Base-by-base conservation (phyloP, 2,329 filamentous ascomycete species). In the Aspergillus tanneri region DNA sequence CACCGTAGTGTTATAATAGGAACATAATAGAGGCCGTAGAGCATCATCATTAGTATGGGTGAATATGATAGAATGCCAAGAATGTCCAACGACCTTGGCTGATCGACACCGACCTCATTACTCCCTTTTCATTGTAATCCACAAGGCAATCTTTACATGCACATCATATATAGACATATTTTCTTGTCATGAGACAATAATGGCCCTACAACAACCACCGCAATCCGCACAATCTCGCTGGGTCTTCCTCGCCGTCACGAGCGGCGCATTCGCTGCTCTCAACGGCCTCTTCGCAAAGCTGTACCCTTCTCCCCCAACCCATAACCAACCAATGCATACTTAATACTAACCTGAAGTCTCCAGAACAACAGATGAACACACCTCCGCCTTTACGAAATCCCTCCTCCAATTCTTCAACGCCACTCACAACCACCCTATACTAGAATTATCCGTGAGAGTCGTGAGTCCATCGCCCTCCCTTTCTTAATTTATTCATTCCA, bases 231-330 rank as follows among this genome's bases (percentile, higher is more conserved):
- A 54, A 34, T 58, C 62, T 39, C 66, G 65, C 53, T 77, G 75
- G 75, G 72, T 85, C 37, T 59, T 80, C 52, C 74, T 83, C 47
- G 82, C 82, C 38, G 67, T 84, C 27, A 74, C 79, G n/a, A 82
- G 78, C 56, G 82, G 82, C 47, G 74, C 76, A 32, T 85, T 82
- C 62, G 82, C 82, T 14, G 81, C 82, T 9, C 72, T 83, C 58
- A 85, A 85, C 56, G 82, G 82, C 42, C 77, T 84, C n/a, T 85
- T 85, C 64, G 82, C 82, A 9, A 85, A 85, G 67, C 72, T 85
- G 79, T 82, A 71, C 32, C 67, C 61, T 6, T 6, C 21, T 5
- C n/a, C 19, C 21, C 27, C 3, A 23, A n/a, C 14, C 23, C 23
- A 30, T 8, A 30, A 16, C 6, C 21, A 9, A 42, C 2, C 7